Base-by-base conservation (phyloP, 331 rosid genomes). In the Prunus yedoensis region DNA sequence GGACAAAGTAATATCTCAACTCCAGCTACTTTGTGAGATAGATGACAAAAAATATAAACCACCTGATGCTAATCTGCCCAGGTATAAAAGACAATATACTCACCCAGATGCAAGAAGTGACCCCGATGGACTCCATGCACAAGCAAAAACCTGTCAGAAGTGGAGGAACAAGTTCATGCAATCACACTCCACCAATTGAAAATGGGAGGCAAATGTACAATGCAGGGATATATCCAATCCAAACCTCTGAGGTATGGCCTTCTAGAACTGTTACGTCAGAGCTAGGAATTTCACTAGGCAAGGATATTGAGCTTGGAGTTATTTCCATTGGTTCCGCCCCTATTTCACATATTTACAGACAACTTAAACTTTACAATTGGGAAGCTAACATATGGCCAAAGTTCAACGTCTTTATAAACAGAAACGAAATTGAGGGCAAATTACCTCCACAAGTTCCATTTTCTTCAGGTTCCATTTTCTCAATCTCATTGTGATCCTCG, bases 31-130 rank as follows among this genome's bases (percentile, higher is more conserved):
- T 43, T 66, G 15, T 3, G 20, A 66, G 71, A n/a, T 23, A 14
- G 30, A 21, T 18, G 47, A 38, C n/a, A 60, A 16, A 18, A 6
- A 38, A 38, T 38, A 64, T 38, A 41, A 38, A 64, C 2, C 69
- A 64, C 20, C 47, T 9, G 51, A 35, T 8, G 49, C 50, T 50
- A 62, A 47, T 16, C 68, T 68, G 59, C 18, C 72, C 46, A 12
- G 20, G 30, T 3, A 43, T 23, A 18, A 70, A 63, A 43, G 68
- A 49, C 68, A 69, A 78, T 61, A 73, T 51, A 80, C 92, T 70
- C 78, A 94, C 99, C 97, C 99, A 4, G 99, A 94, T 71, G 99
- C 99, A 77, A 94, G 93, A 84, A 92, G 90, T 52, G 96, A 94
- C 70, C 97, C 96, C 14, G 89, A 72, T 68, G 99, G 99, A 83